Conservation (phyloP, 108 stramenopile species). For the Cyclotella sp. region DNA sequence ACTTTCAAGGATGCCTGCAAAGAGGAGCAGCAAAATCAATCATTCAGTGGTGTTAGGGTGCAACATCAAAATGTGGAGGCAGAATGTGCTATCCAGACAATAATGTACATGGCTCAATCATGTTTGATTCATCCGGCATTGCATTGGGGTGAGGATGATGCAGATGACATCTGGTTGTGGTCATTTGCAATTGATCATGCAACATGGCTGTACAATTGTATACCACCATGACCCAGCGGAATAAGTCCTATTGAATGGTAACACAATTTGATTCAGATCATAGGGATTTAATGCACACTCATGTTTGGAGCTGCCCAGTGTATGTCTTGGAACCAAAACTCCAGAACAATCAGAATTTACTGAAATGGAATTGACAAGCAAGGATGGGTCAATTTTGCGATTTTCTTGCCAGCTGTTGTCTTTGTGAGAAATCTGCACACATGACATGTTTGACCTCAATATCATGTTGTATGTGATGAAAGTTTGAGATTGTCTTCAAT, state of each 20-base stretch:
- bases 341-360: neutral
- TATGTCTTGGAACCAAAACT: neutral
- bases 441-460: too few species aligned
- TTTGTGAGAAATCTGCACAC: neutral
- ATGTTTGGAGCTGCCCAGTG: neutral
- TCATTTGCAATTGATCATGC: too few species aligned
- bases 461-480: too few species aligned
- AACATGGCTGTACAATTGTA: neutral
- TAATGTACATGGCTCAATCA: too few species aligned
- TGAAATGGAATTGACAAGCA: neutral
- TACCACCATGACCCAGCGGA: neutral
- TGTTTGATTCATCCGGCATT: too few species aligned
- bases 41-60: too few species aligned
- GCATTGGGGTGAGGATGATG: too few species aligned
- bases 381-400: neutral
- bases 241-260: neutral
- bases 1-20: neutral
- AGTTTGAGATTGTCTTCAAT: neutral
- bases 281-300: neutral
- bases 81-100: too few species aligned
- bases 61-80: too few species aligned
- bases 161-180: neutral
- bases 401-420: neutral
- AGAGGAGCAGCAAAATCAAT: neutral
- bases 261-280: neutral